Conservation (phyloP, 345 rosid species). For the Eucalyptus marginata region DNA sequence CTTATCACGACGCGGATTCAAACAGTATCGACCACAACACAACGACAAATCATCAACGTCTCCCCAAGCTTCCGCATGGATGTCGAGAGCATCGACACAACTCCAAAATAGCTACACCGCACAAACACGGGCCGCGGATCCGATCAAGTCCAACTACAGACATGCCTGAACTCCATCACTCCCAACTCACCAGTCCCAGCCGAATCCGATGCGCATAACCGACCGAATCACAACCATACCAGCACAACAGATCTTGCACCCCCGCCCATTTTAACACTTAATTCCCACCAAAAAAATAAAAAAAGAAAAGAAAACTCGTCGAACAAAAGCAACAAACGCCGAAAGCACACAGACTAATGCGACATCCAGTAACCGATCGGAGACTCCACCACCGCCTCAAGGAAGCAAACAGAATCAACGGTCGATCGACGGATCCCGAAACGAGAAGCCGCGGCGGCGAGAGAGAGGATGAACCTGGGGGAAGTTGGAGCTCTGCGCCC, state of each 20-base stretch:
- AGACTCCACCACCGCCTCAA: background rate
- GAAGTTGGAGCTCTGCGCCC: constrained; percentile 32
- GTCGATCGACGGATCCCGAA: background rate
- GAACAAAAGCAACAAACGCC: background rate
- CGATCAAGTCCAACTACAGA: background rate
- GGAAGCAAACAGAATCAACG: background rate
- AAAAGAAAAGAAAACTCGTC: background rate
- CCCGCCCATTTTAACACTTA: background rate
- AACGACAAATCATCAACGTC: background rate
- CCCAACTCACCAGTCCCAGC: background rate
- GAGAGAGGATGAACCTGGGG: constrained; percentile 10
- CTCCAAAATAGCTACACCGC: background rate
- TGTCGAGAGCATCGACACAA: background rate
- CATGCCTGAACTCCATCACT: background rate
- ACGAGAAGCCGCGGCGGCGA: background rate
- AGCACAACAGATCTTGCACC: background rate
- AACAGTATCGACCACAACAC: background rate
- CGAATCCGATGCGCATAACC: background rate
- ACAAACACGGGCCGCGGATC: background rate
- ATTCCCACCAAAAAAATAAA: background rate
- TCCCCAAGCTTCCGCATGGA: background rate
- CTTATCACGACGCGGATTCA: background rate
- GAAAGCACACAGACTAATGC: background rate
- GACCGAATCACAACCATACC: background rate
- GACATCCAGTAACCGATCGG: background rate